These are phyloP conservation scores for Syzygium aqueum DNA, from an alignment of 345 rosid species.

Conservation along the genomic window DNA sequence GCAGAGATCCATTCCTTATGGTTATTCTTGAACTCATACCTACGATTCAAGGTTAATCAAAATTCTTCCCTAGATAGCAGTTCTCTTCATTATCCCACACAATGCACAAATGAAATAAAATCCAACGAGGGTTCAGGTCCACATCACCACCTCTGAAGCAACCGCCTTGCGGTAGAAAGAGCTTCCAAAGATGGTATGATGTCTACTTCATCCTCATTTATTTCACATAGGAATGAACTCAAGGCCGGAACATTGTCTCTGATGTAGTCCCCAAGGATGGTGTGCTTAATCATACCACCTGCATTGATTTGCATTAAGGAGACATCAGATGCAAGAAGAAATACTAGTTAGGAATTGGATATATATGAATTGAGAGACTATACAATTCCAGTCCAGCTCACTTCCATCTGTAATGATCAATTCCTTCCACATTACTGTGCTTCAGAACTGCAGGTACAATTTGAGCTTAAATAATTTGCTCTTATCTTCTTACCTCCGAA, in stretches of 20 bases:
- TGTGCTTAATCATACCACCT: conserved; percentile 46
- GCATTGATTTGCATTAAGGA: not conserved
- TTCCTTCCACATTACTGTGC: not conserved
- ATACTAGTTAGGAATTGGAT: not conserved
- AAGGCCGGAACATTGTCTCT: conserved; percentile 60
- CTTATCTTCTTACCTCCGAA: conserved; percentile 62
- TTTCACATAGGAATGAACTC: conserved; percentile 46
- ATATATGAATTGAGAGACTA: not conserved
- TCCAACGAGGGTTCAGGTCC: not conserved
- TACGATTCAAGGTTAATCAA: not conserved
- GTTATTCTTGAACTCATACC: conserved; percentile 79
- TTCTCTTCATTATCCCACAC: not conserved
- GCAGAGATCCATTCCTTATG: conserved; percentile 65
- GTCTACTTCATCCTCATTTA: conserved; percentile 19
- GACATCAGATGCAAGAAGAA: not conserved
- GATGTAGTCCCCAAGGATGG: conserved; percentile 50
- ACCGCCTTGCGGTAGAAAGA: conserved; percentile 62
- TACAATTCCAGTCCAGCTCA: not conserved
- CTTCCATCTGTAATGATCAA: not conserved
- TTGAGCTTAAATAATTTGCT: not conserved
- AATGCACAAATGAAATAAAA: not conserved
- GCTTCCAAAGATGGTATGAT: conserved; percentile 64
- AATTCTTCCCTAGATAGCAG: not conserved
- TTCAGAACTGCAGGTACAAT: not conserved
- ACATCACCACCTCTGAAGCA: conserved; percentile 45